Conservation (phyloP, 2,329 filamentous ascomycete species). For the Penicillium sp. region DNA sequence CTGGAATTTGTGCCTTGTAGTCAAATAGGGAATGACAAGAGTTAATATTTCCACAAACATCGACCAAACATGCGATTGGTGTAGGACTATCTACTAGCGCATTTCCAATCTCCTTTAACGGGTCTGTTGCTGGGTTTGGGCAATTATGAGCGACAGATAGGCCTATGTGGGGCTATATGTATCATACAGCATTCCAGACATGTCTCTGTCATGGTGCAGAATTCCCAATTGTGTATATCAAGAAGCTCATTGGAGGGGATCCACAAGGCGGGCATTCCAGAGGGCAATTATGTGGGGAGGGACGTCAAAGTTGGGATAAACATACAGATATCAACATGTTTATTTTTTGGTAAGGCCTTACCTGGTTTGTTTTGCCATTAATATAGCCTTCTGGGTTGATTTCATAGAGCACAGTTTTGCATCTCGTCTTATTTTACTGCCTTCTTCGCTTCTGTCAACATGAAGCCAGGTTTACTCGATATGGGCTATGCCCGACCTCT, state of each 20-base stretch:
- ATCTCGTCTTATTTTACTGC: neutral
- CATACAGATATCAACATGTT: neutral
- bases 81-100: neutral
- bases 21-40: neutral
- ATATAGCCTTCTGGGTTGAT: neutral
- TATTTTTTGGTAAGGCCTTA: neutral
- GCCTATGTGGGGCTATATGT: neutral
- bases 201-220: neutral
- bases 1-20: neutral
- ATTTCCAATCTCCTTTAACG: neutral
- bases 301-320: neutral
- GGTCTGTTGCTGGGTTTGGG: neutral
- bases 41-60: neutral
- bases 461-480: conserved; percentile 7
- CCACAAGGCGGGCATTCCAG: conserved; percentile 3
- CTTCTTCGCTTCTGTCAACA: neutral
- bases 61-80: neutral
- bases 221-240: neutral
- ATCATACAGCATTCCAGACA: neutral
- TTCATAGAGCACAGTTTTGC: neutral
- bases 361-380: neutral
- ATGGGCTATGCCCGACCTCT: conserved; percentile 8
- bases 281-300: conserved; percentile 2
- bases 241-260: neutral
- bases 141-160: neutral